Base-by-base conservation (phyloP, 78 protist species). In the Planoprotostelium fungivorum region DNA sequence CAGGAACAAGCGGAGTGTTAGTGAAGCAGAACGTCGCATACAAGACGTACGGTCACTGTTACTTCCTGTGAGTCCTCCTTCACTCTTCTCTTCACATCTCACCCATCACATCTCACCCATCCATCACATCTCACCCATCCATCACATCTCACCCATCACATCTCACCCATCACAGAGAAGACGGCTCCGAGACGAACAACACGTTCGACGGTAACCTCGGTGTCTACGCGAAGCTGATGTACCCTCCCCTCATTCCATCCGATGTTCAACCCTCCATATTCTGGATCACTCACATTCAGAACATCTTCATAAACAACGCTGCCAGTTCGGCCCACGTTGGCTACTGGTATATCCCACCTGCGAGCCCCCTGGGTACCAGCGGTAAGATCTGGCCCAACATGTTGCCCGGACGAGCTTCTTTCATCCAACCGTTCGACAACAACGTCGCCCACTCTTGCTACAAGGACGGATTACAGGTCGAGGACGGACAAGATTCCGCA, bases 131-230 rank as follows among this genome's bases (percentile, higher is more conserved):
- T n/a, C n/a, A n/a, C n/a, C n/a, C n/a, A n/a, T n/a, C n/a, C n/a
- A n/a, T n/a, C n/a, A n/a, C n/a, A n/a, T n/a, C n/a, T n/a, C n/a
- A n/a, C n/a, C n/a, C n/a, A n/a, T n/a, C n/a, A n/a, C n/a, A n/a
- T n/a, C 73, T 51, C 31, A 51, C 16, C 5, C 5, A 16, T 25
- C 73, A 51, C 73, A 51, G 73, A 83, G 94, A 92, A 63, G 94
- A 92, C 85, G 94, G 90, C n/a, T 89, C 92, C 35, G 94, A 92
- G 84, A 87, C 84, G 84, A 89, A 92, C 87, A 92, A 92, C 35
- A 90, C 87, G 39, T 85, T 92, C 35, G 94, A 92, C 31, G 84
- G 90, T 29, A 92, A 92, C 38, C 90, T 92, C 35, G 94, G 73
- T 25, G 16, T 51, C 73, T 51, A 51, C 73, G 16, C 73, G 16